A percentile compares a stretch with the other conserved stretches of the same genome.
phyloP scores from a whole-genome alignment of 257 asterid species.

The Nicotiana noctiflora region DNA sequence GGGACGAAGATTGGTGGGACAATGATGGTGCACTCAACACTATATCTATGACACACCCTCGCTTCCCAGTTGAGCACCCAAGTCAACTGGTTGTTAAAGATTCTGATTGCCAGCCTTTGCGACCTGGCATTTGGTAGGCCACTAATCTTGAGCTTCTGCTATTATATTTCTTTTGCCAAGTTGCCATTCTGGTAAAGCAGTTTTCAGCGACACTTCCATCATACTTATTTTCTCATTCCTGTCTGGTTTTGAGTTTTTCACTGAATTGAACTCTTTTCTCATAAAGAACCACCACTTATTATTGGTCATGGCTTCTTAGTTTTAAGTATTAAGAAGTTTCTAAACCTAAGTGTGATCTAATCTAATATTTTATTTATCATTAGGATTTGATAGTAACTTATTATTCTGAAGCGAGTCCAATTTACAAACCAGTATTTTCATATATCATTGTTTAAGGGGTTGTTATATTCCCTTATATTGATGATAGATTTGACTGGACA shows the following conservation, averaged over 20 bases:
- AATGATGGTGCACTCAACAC: conserved; percentile 98
- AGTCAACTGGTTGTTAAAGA: conserved; percentile 52
- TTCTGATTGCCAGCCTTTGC: conserved; percentile 79
- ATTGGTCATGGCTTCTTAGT: not conserved
- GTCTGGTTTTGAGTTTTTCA: not conserved
- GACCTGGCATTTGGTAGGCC: conserved; percentile 90
- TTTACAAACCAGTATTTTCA: not conserved
- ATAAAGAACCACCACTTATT: not conserved
- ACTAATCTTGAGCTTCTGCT: not conserved
- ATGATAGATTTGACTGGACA: not conserved
- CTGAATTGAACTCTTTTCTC: not conserved
- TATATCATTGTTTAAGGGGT: not conserved
- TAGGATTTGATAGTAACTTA: not conserved
- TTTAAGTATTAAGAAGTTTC: not conserved
- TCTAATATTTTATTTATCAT: not conserved
- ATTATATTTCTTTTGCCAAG: not conserved
- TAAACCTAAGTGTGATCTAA: not conserved
- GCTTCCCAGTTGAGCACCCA: conserved; percentile 84
- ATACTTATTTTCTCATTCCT: not conserved
- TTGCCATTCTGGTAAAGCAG: not conserved
- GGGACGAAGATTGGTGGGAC: conserved; percentile 99
- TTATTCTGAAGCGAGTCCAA: not conserved
- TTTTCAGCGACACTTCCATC: not conserved
- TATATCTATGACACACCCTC: conserved; percentile 97
- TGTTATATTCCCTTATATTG: not conserved